Base-by-base conservation (phyloP, 2,329 filamentous ascomycete species). In the Fusarium ambrosium region DNA sequence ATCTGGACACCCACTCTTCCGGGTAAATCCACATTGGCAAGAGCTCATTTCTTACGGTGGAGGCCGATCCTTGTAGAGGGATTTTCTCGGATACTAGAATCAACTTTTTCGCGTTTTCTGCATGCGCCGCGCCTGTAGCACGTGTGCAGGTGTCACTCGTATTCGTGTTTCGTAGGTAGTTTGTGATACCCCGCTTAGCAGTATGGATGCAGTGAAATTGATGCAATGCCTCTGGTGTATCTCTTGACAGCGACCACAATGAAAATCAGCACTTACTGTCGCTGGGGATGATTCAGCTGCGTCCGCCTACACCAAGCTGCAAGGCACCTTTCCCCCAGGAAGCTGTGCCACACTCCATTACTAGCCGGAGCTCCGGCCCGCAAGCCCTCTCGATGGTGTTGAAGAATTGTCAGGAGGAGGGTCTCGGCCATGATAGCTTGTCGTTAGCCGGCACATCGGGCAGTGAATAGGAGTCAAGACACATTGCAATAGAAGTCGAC, bases 1-100 rank as follows among this genome's bases (percentile, higher is more conserved):
- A 68, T 68, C 60, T 68, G 71, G 64, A 61, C 66, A 67, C 66
- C 75, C 74, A 77, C 69, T 67, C 60, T 71, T 76, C 77, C 77
- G 77, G 77, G 68, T 79, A 79, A 79, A 79, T 78, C 77, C 76
- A 76, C 75, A 71, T 74, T 77, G 71, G 75, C 72, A 75, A 68
- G 71, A 68, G 75, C 78, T 79, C 76, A 79, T 79, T 79, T 79
- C 77, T 77, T 41, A n/a, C 20, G 43, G 56, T 62, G 61, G 27
- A 64, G 58, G 6, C 24, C 41, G 22, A 77, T 71, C 77, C 77
- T 75, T 72, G 75, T 79, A 79, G 16, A 74, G 27, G 14, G 58
- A 71, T 78, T 29, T 29, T 22, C 8, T 2, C n/a, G 24, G 36
- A 24, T 64, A 59, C n/a, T 22, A 51, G 48, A 37, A 68, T 68